Percentiles rank a stretch among this genome's conserved stretches.
Evolutionary conservation across 192 early-diverging fungal genomes (phyloP).

Genomic region (Phlyctochytrium arcticum): DNA sequence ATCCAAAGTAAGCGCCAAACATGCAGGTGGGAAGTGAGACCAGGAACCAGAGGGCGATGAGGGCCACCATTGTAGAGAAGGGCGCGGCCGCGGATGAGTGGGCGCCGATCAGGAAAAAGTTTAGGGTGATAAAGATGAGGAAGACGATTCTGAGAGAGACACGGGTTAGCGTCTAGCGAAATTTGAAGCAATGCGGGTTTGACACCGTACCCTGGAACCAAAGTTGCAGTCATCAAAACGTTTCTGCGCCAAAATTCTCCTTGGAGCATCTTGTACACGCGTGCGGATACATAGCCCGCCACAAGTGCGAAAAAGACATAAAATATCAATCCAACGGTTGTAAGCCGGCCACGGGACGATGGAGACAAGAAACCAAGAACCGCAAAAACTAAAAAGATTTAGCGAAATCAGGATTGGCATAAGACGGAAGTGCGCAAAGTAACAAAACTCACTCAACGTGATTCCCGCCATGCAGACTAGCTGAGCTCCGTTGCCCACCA

Average conservation of each 20-base stretch:
- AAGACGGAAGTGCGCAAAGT: background rate
- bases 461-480: constrained; percentile 46
- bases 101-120: constrained; percentile 80
- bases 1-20: constrained; percentile 85
- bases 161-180: background rate
- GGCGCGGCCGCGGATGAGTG: constrained; percentile 87
- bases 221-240: constrained; percentile 73
- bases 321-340: constrained; percentile 85
- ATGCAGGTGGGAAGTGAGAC: constrained; percentile 76
- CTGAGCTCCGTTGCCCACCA: constrained; percentile 57
- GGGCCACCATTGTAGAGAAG: constrained; percentile 77
- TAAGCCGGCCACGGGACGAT: constrained; percentile 78
- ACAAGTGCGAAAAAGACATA: constrained; percentile 82
- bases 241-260: constrained; percentile 83
- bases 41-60: constrained; percentile 77
- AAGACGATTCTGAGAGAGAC: constrained; percentile 45
- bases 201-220: constrained; percentile 77
- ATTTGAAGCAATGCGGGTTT: constrained; percentile 31
- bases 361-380: constrained; percentile 91
- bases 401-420: no score
- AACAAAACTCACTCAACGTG: constrained; percentile 41
- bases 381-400: constrained; percentile 65
- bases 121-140: constrained; percentile 64
- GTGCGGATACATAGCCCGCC: constrained; percentile 83
- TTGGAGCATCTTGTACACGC: constrained; percentile 89